These are phyloP conservation scores for Wilcoxina mikolae DNA, from an alignment of 495 filamentous ascomycete genomes.

Conservation along the genomic window DNA sequence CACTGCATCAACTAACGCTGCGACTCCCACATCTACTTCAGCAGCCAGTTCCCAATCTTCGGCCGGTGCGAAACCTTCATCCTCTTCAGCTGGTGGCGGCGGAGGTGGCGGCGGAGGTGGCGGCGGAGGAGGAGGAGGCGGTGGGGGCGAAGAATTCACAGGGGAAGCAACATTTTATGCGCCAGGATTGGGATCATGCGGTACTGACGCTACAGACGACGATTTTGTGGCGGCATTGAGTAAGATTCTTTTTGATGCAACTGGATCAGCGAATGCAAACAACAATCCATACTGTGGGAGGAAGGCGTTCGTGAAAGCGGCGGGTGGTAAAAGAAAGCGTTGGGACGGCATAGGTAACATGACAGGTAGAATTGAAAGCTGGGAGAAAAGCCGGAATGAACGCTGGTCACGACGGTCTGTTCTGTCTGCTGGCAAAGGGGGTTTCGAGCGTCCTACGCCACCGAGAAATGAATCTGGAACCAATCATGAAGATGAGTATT, in stretches of 20 bases:
- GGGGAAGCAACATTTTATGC: conserved; percentile 28
- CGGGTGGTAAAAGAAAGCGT: not conserved
- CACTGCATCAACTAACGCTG: not conserved
- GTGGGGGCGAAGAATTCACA: conserved; percentile 13
- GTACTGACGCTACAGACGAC: conserved; percentile 21
- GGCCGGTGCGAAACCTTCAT: not conserved
- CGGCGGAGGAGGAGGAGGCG: conserved; percentile 3
- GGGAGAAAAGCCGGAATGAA: conserved; percentile 7
- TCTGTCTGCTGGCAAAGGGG: not conserved
- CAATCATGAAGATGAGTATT: not conserved
- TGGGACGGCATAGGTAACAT: conserved; percentile 11
- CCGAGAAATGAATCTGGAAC: not conserved
- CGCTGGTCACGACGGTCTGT: not conserved
- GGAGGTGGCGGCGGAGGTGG: not conserved
- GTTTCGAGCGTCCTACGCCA: not conserved
- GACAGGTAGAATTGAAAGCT: not conserved
- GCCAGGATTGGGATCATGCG: conserved; percentile 24
- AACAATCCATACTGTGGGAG: conserved; percentile 25
- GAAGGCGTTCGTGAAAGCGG: conserved; percentile 21
- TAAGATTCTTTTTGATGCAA: conserved; percentile 23
- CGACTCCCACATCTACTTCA: not conserved
- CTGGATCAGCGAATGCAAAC: conserved; percentile 21
- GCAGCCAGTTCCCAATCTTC: not conserved
- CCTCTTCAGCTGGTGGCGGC: not conserved
- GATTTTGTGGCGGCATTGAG: conserved; percentile 24